Evolutionary conservation across 176 grass and related monocot genomes (phyloP).

Genomic region (Carex pumila): DNA sequence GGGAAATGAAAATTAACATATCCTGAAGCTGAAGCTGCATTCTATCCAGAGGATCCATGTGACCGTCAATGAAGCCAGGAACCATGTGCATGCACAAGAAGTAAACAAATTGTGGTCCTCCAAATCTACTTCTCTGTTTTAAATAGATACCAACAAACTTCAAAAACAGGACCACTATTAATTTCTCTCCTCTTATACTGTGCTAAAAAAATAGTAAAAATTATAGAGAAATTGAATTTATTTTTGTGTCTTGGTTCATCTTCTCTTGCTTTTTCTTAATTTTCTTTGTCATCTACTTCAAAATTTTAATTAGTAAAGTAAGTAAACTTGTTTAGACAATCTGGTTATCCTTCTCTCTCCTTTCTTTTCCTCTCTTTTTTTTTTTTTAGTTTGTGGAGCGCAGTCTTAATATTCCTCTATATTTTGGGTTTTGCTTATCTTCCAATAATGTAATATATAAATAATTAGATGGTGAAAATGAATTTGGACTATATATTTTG

Average conservation of each 20-base stretch:
- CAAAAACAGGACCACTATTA: slow-evolving; percentile 1
- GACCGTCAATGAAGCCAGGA: slow-evolving; percentile 15
- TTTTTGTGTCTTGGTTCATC: too few species aligned
- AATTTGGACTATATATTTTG: background rate
- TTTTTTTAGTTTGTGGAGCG: too few species aligned
- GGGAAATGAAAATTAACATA: slow-evolving; percentile 9
- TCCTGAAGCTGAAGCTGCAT: slow-evolving; percentile 6
- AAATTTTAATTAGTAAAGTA: too few species aligned
- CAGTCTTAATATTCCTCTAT: too few species aligned
- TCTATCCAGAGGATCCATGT: slow-evolving; percentile 15
- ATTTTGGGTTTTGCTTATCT: background rate
- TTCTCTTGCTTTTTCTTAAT: too few species aligned
- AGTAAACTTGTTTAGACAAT: too few species aligned
- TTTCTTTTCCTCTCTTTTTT: too few species aligned
- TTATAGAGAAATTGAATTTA: too few species aligned
- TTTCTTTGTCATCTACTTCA: too few species aligned
- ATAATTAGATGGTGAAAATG: background rate
- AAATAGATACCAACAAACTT: background rate
- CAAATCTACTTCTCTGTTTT: slow-evolving; percentile 21
- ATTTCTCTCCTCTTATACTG: background rate
- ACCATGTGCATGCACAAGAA: slow-evolving; percentile 22
- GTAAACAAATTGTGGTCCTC: slow-evolving; percentile 26
- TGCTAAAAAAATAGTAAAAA: too few species aligned
- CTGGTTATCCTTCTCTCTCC: too few species aligned
- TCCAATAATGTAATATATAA: background rate